These are phyloP conservation scores for Cyclostephanos invisitatus DNA, from an alignment of 108 stramenopile genomes.

Conservation along the genomic window DNA sequence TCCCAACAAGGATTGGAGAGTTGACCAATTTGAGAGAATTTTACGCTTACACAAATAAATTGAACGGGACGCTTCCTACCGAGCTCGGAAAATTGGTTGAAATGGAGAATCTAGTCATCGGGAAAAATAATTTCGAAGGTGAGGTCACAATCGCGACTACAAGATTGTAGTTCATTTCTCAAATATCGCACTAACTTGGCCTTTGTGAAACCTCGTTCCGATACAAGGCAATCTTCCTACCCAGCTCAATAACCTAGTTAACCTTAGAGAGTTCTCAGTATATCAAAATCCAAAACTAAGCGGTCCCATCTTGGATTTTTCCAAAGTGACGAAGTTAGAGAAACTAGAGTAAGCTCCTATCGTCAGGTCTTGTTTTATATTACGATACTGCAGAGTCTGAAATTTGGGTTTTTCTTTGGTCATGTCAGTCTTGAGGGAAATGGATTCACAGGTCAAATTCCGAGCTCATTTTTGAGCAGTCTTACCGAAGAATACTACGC, in stretches of 20 bases:
- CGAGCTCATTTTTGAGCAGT: slow-evolving; percentile 45
- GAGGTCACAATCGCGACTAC: slow-evolving; percentile 1
- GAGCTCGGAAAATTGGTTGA: slow-evolving; percentile 46
- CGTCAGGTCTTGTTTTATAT: background rate
- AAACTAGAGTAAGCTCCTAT: slow-evolving; percentile 30
- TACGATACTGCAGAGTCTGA: background rate
- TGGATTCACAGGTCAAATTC: slow-evolving; percentile 45
- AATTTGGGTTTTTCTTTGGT: background rate
- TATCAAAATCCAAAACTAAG: slow-evolving; percentile 26
- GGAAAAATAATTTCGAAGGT: slow-evolving; percentile 37
- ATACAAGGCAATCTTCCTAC: slow-evolving; percentile 40
- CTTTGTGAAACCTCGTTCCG: background rate
- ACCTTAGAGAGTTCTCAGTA: slow-evolving; percentile 44
- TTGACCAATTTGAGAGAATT: slow-evolving; percentile 48
- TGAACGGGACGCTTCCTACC: slow-evolving; percentile 64
- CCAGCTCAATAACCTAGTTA: slow-evolving; percentile 42
- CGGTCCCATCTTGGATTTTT: slow-evolving; percentile 36
- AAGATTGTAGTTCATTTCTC: background rate
- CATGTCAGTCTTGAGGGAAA: slow-evolving; percentile 40
- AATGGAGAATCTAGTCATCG: slow-evolving; percentile 38
- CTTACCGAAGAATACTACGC: slow-evolving; percentile 36
- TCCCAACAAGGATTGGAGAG: slow-evolving; percentile 47
- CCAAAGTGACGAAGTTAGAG: slow-evolving; percentile 38
- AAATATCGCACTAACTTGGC: background rate
- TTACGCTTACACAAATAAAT: slow-evolving; percentile 50